Evolutionary conservation across 192 early-diverging fungal genomes (phyloP), one percentile per base, ranked within the genome.

Genomic region (Rhizophagus clarus): DNA sequence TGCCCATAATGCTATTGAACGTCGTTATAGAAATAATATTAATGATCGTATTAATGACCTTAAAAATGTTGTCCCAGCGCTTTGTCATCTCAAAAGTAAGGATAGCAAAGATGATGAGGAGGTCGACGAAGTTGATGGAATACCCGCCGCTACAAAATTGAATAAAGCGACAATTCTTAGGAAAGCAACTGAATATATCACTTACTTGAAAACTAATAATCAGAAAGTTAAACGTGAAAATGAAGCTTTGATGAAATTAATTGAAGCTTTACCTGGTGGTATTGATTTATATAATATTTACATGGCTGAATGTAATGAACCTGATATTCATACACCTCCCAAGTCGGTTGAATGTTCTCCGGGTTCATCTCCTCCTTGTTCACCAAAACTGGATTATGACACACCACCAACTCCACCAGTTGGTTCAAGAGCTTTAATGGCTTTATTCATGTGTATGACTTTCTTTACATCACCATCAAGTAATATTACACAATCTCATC

Each of bases 1-100:
- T 17, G 95, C 96, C 2, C 97, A 98, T 83, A 98, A 97, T 77
- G 96, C 95, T 3, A 97, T 98, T 40, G 97, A 98, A 83, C 90
- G 93, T 34, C 89, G 94, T 62, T 98, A 98, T 84, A 90, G 97
- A 72, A 97, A 97, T 85, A 98, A 98, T 88, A 96, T 98, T 82
- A 98, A 98, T 87, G 95, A 97, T 79, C 90, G 97, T 28, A 97
- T 98, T 61, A 86, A 90, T 51, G 96, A 97, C 60, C 88, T 98
- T 15, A 93, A 93, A 73, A 90, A 91, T 74, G 91, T 93, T 0
- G 95, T 98, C 17, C 97, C 97, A 3, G 95, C 96, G 1, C 86
- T 98, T 11, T 85, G 88, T 26, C 84, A 92, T 72, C 83, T 81
- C 32, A 89, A 87, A 70, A 83, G 87, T 61, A 89, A 88, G 60